phyloP scores from a whole-genome alignment of 345 rosid genomes.

The Eucalyptus microcorys region DNA sequence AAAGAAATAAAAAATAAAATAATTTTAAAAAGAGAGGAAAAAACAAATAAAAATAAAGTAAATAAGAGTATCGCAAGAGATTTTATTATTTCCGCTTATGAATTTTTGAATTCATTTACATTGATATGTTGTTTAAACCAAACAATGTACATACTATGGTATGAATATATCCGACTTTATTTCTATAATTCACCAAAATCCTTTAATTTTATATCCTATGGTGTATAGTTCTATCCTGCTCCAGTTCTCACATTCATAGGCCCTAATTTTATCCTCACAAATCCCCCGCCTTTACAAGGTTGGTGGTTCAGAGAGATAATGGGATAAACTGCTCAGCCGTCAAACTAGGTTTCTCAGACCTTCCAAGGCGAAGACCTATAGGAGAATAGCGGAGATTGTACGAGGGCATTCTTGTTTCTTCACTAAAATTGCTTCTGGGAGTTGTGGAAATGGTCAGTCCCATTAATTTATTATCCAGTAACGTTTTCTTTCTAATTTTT shows the following conservation, averaged over 20 bases:
- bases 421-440: neutral
- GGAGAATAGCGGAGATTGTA: neutral
- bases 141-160: neutral
- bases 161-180: too few species aligned
- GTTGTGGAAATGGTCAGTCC: neutral
- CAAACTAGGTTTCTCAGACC: neutral
- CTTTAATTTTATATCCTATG: neutral
- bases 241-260: neutral
- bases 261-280: neutral
- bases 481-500: neutral
- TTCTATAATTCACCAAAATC: neutral
- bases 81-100: neutral
- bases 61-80: too few species aligned
- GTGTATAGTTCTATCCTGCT: neutral
- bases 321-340: neutral
- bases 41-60: too few species aligned
- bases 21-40: neutral
- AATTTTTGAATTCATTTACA: neutral
- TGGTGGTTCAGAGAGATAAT: neutral
- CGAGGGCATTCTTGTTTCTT: neutral
- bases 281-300: neutral
- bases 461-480: neutral
- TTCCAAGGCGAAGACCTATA: neutral
- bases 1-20: too few species aligned
- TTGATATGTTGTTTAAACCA: neutral